A percentile compares a stretch with the other conserved stretches of the same genome.
These are phyloP conservation scores for Trypanosoma avium DNA, from an alignment of 208 protist species.

Conservation along the genomic window DNA sequence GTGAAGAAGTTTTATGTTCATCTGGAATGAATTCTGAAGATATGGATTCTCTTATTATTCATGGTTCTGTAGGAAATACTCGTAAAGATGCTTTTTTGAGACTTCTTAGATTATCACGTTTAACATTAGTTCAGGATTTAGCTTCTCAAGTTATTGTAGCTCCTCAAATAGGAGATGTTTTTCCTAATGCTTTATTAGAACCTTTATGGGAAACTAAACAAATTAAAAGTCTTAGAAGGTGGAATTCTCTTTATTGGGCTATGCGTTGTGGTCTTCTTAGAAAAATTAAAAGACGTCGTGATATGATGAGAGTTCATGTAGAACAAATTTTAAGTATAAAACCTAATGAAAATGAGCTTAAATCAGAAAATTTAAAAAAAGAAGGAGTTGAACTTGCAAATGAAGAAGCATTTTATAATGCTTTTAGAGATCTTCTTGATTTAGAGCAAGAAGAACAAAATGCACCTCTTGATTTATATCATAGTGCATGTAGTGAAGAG, in stretches of 20 bases:
- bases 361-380: background rate
- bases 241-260: conserved; percentile 62
- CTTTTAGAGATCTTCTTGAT: conserved; percentile 35
- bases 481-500: conserved; percentile 47
- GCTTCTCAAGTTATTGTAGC: conserved; percentile 55
- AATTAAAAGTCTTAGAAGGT: conserved; percentile 46
- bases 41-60: conserved; percentile 48
- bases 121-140: conserved; percentile 65
- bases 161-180: conserved; percentile 51
- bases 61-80: conserved; percentile 59
- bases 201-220: conserved; percentile 55
- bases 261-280: conserved; percentile 72
- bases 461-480: conserved; percentile 42
- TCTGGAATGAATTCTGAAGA: conserved; percentile 5
- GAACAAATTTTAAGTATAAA: conserved; percentile 46
- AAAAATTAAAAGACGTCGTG: conserved; percentile 52
- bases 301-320: conserved; percentile 57
- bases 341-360: background rate
- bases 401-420: conserved; percentile 31
- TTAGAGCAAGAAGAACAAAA: conserved; percentile 29
- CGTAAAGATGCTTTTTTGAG: conserved; percentile 64
- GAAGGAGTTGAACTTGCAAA: background rate
- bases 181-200: conserved; percentile 57
- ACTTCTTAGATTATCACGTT: conserved; percentile 67
- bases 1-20: conserved; percentile 43